Evolutionary conservation across 208 protist species (phyloP), one percentile per base, ranked within the genome.

Genomic region (Acanthamoeba healyi): DNA sequence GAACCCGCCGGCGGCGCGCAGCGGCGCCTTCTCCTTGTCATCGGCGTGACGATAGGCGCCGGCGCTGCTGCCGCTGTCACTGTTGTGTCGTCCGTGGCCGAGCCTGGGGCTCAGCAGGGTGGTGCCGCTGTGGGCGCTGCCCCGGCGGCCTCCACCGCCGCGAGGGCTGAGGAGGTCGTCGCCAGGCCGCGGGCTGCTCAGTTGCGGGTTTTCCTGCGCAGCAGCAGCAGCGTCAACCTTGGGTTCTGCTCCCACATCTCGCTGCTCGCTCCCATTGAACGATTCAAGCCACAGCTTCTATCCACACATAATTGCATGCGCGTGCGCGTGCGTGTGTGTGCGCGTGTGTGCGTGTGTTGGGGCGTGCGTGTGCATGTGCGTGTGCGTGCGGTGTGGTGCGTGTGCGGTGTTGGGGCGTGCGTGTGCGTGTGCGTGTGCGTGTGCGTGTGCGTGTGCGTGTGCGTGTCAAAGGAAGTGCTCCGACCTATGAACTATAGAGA

Each of bases 11-110:
- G n/a, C 34, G 6, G 63, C 63, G 17, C 63, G 63, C 63, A 72
- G 34, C 9, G 63, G 63, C n/a, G 63, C n/a, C 63, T 72, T 72
- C 63, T 72, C 63, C 63, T 72, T 72, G 12, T 72, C 63, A 2
- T 72, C 63, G 63, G 63, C 10, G 10, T 32, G 10, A 29, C 63
- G 61, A 3, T 36, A n/a, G 24, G 61, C 61, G n/a, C 63, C 32
- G 34, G n/a, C 34, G 63, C 63, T 34, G n/a, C 4, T 72, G 58
- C 58, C 22, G 58, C 58, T 67, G 15, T 17, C 58, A 19, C n/a
- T 72, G 63, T 29, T 22, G 34, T 29, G 7, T 29, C 24, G 9
- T 9, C 61, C n/a, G 29, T 26, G 12, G 54, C 12, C 22, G 22
- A 26, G 15, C 15, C 54, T 61, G 54, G 15, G 12, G 54, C 54